Evolutionary conservation across 179 eudicot species (phyloP).

Genomic region (Corrigiola litoralis): DNA sequence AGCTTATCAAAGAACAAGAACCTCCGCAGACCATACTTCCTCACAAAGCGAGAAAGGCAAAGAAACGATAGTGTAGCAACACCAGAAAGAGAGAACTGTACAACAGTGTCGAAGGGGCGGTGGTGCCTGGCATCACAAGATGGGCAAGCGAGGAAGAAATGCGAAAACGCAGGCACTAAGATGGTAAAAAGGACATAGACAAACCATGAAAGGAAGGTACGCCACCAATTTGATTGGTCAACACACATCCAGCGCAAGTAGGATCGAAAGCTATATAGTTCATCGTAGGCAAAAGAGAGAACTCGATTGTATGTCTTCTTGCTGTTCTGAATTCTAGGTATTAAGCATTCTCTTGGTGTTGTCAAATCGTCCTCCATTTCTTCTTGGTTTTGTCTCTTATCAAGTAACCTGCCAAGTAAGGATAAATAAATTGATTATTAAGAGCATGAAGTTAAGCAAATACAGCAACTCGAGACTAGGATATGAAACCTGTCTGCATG

Average conservation of each 20-base stretch:
- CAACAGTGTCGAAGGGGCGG: conserved; percentile 60
- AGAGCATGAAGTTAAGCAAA: neutral
- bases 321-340: conserved; percentile 5
- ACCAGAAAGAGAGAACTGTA: conserved; percentile 66
- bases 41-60: conserved; percentile 51
- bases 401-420: neutral
- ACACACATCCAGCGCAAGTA: conserved; percentile 81
- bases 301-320: conserved; percentile 25
- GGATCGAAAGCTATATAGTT: conserved; percentile 49
- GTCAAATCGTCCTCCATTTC: conserved; percentile 24
- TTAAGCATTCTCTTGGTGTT: conserved; percentile 12
- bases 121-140: conserved; percentile 52
- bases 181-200: conserved; percentile 47
- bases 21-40: conserved; percentile 60
- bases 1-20: conserved; percentile 84
- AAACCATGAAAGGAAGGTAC: conserved; percentile 51
- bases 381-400: conserved; percentile 3
- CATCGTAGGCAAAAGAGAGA: conserved; percentile 52
- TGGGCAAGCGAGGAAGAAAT: conserved; percentile 59
- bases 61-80: conserved; percentile 70
- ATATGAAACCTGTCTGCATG: neutral
- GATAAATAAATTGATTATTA: neutral
- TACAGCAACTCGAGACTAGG: neutral
- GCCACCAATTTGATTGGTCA: conserved; percentile 50
- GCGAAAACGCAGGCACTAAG: conserved; percentile 59